phyloP scores from a whole-genome alignment of 2,329 filamentous ascomycete species.

The Metarhizium guizhouense region DNA sequence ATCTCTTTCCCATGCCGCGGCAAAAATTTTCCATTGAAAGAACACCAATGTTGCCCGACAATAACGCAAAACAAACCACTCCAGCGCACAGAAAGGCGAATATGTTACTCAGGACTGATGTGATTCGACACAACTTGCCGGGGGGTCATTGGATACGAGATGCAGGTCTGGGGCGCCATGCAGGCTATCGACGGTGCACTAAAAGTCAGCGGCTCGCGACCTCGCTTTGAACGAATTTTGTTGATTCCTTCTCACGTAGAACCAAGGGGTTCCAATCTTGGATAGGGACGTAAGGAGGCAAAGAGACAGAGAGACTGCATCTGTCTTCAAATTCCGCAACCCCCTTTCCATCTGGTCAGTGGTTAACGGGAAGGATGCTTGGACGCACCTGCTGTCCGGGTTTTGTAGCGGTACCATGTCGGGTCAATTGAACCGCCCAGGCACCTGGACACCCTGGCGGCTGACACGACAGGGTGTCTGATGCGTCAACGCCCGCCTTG shows the following conservation, averaged over 20 bases:
- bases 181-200: background rate
- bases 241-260: no score
- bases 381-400: background rate
- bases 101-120: background rate
- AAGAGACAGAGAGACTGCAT: no score
- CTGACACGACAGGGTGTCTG: background rate
- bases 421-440: no score
- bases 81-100: no score
- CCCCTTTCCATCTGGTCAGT: no score
- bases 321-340: no score
- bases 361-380: no score
- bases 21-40: background rate
- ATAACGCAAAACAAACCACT: background rate
- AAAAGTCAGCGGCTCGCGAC: background rate
- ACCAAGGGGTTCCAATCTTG: no score
- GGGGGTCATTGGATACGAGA: background rate
- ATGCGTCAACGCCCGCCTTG: background rate
- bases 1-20: background rate
- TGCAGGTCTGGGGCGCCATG: background rate
- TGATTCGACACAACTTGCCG: background rate
- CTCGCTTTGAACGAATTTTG: background rate
- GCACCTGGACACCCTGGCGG: no score
- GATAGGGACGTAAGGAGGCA: no score
- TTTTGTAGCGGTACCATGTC: background rate
- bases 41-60: background rate